A percentile compares a stretch with the other conserved stretches of the same genome.
Conservation (phyloP, 805 yeast genomes). For the Saccharomycopsis schoenii region DNA sequence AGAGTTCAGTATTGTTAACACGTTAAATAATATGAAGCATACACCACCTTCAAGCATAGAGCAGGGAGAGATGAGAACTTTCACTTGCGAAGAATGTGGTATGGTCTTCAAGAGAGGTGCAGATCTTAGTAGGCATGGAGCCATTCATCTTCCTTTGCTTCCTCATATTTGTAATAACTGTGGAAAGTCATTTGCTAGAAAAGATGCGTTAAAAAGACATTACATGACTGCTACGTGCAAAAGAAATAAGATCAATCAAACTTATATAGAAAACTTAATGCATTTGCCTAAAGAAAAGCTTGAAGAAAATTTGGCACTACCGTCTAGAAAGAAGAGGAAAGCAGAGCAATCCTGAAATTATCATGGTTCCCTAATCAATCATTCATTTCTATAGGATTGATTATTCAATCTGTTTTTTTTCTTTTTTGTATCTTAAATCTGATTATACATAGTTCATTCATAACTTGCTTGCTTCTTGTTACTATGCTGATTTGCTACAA, state of each 20-base stretch:
- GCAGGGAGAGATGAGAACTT: slow-evolving; percentile 29
- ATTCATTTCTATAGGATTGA: neutral
- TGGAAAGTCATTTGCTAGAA: slow-evolving; percentile 77
- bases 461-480: no score
- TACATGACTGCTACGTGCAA: slow-evolving; percentile 65
- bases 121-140: slow-evolving; percentile 55
- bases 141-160: slow-evolving; percentile 60
- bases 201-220: slow-evolving; percentile 74
- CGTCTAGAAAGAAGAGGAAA: slow-evolving; percentile 4
- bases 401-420: neutral
- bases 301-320: slow-evolving; percentile 9
- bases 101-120: slow-evolving; percentile 57
- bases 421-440: neutral
- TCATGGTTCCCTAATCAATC: neutral
- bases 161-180: slow-evolving; percentile 70
- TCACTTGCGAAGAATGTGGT: slow-evolving; percentile 49
- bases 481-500: no score
- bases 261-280: slow-evolving; percentile 16
- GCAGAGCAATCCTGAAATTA: neutral
- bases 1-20: neutral
- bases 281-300: slow-evolving; percentile 15
- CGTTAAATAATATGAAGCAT: neutral
- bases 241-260: slow-evolving; percentile 48
- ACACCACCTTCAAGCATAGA: neutral
- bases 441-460: no score